Conservation (phyloP, 805 yeast genomes). For the Candida awuae region DNA sequence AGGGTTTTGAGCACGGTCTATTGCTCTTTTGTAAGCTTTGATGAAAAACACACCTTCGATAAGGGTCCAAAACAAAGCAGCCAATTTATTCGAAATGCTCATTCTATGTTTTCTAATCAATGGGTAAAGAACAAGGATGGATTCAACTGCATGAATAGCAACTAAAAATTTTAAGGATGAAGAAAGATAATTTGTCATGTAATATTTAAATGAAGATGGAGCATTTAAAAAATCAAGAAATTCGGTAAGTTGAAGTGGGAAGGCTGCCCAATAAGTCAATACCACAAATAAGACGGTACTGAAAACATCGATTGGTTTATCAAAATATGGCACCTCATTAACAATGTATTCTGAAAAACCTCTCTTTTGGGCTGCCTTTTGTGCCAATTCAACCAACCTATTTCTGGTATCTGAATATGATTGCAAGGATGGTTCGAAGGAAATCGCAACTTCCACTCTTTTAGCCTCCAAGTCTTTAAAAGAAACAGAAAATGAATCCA, state of each 20-base stretch:
- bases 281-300: constrained; percentile 14
- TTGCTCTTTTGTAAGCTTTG: constrained; percentile 32
- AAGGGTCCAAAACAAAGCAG: constrained; percentile 47
- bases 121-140: constrained; percentile 40
- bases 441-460: constrained; percentile 27
- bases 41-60: constrained; percentile 56
- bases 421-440: constrained; percentile 45
- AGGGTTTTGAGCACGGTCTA: constrained; percentile 14
- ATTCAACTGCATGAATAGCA: constrained; percentile 45
- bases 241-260: constrained; percentile 8
- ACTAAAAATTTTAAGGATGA: constrained; percentile 21
- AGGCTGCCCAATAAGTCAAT: constrained; percentile 5
- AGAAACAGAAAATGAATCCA: constrained; percentile 36
- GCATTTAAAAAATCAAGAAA: constrained; percentile 5
- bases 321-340: constrained; percentile 11
- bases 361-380: constrained; percentile 54
- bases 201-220: constrained; percentile 7
- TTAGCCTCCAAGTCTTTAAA: constrained; percentile 29
- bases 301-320: constrained; percentile 36
- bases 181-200: constrained; percentile 9
- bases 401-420: constrained; percentile 38
- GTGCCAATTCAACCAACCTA: constrained; percentile 66
- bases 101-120: constrained; percentile 51
- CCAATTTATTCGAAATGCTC: constrained; percentile 38
- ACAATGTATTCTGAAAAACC: constrained; percentile 43